Conservation (phyloP, 169 alveolate species). For the Plasmodium gaboni region DNA sequence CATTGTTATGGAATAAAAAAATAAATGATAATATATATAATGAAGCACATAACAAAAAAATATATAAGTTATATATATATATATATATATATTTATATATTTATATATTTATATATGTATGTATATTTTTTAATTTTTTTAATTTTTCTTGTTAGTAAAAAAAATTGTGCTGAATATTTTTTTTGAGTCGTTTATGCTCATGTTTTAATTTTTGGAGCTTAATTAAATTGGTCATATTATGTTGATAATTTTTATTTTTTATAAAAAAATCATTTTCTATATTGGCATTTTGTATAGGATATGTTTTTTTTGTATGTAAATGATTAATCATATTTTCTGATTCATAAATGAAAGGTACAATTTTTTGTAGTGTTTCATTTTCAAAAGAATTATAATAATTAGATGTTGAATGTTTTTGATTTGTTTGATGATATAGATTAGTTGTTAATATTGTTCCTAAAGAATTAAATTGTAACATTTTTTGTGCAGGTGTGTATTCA, state of each 20-base stretch:
- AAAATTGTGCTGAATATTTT: not conserved
- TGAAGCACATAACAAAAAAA: too few relatives aligned
- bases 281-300: not conserved
- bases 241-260: constrained; percentile 32
- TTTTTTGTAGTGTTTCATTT: constrained; percentile 31
- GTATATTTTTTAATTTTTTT: not conserved
- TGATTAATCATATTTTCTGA: constrained; percentile 55
- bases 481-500: constrained; percentile 31
- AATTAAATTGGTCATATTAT: constrained; percentile 37
- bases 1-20: too few relatives aligned
- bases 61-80: not conserved
- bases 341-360: constrained; percentile 52
- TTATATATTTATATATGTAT: not conserved
- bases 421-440: too few relatives aligned
- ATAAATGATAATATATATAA: too few relatives aligned
- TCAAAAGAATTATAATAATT: constrained; percentile 15
- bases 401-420: too few relatives aligned
- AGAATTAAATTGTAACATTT: constrained; percentile 60
- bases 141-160: not conserved
- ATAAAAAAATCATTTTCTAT: constrained; percentile 59
- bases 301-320: constrained; percentile 10
- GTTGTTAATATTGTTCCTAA: constrained; percentile 19
- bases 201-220: constrained; percentile 5
- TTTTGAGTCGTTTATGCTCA: constrained; percentile 27
- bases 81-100: not conserved